phyloP scores from a whole-genome alignment of 768 basidiomycete genomes.

The Kwoniella mangroviensis region DNA sequence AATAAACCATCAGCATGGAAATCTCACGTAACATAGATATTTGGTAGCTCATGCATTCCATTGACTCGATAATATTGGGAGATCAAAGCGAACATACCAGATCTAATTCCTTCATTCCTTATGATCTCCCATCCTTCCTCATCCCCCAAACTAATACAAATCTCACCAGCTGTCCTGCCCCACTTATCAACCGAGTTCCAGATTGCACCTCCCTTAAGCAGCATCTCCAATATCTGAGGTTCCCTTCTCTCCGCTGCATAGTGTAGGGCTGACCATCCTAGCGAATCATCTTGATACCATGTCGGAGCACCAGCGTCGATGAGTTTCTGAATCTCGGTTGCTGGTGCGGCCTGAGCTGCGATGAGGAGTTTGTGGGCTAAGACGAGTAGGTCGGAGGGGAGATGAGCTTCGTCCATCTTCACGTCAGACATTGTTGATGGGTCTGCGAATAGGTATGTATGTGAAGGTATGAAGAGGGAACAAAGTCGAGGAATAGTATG shows the following conservation, averaged over 20 bases:
- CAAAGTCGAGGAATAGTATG: no score
- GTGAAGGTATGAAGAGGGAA: no score
- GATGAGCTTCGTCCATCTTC: constrained; percentile 18
- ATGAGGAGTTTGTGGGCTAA: constrained; percentile 37
- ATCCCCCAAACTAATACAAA: constrained; percentile 85
- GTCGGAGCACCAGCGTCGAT: constrained; percentile 65
- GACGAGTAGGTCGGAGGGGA: constrained; percentile 33
- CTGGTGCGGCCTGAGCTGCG: constrained; percentile 28
- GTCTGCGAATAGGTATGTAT: background rate
- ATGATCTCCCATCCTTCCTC: constrained; percentile 73
- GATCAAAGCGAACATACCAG: constrained; percentile 64
- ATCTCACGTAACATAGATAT: no score
- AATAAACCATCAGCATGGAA: no score
- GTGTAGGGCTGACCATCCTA: constrained; percentile 82
- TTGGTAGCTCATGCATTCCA: no score
- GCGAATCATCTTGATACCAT: constrained; percentile 84
- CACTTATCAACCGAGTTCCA: constrained; percentile 93
- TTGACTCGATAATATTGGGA: no score
- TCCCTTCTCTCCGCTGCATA: constrained; percentile 73
- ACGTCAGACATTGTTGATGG: background rate
- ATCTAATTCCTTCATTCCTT: constrained; percentile 88
- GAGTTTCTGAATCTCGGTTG: constrained; percentile 41
- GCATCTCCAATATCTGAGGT: constrained; percentile 65
- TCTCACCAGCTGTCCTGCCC: constrained; percentile 83
- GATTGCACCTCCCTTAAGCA: constrained; percentile 80